Base-by-base conservation (phyloP, 2,329 filamentous ascomycete genomes). In the Fusarium sp. region DNA sequence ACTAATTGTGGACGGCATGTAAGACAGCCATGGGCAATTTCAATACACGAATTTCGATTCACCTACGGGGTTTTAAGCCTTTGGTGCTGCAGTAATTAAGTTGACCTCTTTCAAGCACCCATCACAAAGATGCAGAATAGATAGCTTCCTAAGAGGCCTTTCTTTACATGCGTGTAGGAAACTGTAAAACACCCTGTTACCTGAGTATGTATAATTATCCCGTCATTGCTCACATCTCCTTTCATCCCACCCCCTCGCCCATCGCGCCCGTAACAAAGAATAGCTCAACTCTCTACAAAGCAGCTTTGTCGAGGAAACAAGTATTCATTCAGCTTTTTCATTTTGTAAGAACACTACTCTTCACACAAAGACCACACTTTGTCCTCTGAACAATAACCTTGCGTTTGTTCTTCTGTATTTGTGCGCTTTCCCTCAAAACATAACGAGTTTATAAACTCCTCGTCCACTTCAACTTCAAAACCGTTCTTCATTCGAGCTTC, bases 251-350 rank as follows among this genome's bases (percentile, higher is more conserved):
- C 4, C 10, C 12, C 43, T 23, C 12, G 21, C 28, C 9, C 21
- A 10, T 42, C 25, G 14, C 54, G 21, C 32, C 2, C n/a, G 14
- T 18, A 47, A 67, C 63, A 67, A 67, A 67, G 63, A 32, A 42
- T 12, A 16, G 4, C 13, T 1, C 32, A 11, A 49, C 6, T 32
- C 30, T 23, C 9, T 4, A n/a, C 34, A 25, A 67, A 32, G 56
- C 64, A 45, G 18, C 20, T 51, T 63, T 63, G 25, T 48, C 10
- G 21, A 43, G 14, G 28, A 28, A 7, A 4, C 4, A 9, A 21
- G 18, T 57, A 34, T 63, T 67, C 63, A 32, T 21, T 13, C 21
- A 18, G 11, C 18, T 5, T 20, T 40, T 48, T 30, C 0, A 11
- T 6, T 41, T 63, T 57, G 21, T 6, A 6, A 3, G n/a, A 34